Percentiles rank a stretch among this genome's conserved stretches.
These are phyloP conservation scores for Stagonosporopsis chrysanthemi DNA, from an alignment of 2,329 filamentous ascomycete species.

Conservation along the genomic window DNA sequence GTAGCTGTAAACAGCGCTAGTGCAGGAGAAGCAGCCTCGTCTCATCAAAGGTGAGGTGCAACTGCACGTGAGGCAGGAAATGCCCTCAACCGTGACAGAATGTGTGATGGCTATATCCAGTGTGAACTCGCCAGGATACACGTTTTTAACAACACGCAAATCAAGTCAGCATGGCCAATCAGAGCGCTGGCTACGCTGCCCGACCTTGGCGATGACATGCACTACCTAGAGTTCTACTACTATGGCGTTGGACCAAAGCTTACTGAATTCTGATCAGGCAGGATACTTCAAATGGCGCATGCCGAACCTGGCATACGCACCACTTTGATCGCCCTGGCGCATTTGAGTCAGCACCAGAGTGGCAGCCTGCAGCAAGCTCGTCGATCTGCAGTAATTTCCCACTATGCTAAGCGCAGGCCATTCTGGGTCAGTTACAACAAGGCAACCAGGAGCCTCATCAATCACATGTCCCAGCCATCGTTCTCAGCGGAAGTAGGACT, in stretches of 20 bases:
- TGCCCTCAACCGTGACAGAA: no score
- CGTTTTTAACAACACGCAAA: not conserved
- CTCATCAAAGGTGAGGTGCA: no score
- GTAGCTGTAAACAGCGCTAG: no score
- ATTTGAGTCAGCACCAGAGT: conserved; percentile 33
- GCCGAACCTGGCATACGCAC: conserved; percentile 52
- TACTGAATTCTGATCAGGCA: conserved; percentile 50
- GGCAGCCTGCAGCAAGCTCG: conserved; percentile 14
- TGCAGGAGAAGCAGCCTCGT: no score
- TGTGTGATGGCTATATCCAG: conserved; percentile 31
- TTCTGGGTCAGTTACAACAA: conserved; percentile 52
- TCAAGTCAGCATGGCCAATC: not conserved
- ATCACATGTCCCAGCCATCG: conserved; percentile 33
- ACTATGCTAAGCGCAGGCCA: conserved; percentile 21
- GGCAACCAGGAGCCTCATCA: conserved; percentile 45
- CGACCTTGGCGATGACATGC: conserved; percentile 17
- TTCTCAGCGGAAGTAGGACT: conserved; percentile 43
- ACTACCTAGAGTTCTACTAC: conserved; percentile 52
- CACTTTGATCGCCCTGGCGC: conserved; percentile 52
- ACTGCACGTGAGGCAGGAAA: no score
- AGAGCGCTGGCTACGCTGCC: conserved; percentile 8
- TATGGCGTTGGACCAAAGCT: conserved; percentile 47
- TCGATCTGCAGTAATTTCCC: not conserved
- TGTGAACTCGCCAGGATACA: not conserved
- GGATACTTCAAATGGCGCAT: conserved; percentile 51